phyloP scores from a whole-genome alignment of 2,329 filamentous ascomycete species.

The Elsinoe arachidis region DNA sequence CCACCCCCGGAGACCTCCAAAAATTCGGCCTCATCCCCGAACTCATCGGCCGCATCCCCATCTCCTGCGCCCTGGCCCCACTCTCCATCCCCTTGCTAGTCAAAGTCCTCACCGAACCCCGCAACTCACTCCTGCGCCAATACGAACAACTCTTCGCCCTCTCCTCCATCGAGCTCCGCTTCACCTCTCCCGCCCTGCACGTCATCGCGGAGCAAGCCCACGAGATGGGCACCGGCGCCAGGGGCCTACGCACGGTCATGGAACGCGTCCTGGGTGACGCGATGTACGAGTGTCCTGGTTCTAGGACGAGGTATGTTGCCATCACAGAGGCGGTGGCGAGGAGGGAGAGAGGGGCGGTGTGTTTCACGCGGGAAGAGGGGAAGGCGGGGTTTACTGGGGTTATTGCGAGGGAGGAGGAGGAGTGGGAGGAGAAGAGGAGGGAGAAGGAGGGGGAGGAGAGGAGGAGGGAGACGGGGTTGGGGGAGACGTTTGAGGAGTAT shows the following conservation, averaged over 20 bases:
- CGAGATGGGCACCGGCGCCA: slow-evolving; percentile 61
- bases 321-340: slow-evolving; percentile 39
- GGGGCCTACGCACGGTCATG: slow-evolving; percentile 40
- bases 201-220: slow-evolving; percentile 67
- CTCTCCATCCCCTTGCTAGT: slow-evolving; percentile 61
- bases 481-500: slow-evolving; percentile 40
- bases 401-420: slow-evolving; percentile 37
- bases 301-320: slow-evolving; percentile 37
- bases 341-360: slow-evolving; percentile 33
- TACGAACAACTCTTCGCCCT: slow-evolving; percentile 83
- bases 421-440: slow-evolving; percentile 35
- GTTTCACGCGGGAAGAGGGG: slow-evolving; percentile 36
- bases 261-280: slow-evolving; percentile 38
- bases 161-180: slow-evolving; percentile 65
- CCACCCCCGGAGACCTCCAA: slow-evolving; percentile 68
- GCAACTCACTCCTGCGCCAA: slow-evolving; percentile 79
- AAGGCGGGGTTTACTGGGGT: slow-evolving; percentile 31
- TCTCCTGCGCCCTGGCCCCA: slow-evolving; percentile 75
- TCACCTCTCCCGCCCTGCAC: slow-evolving; percentile 72
- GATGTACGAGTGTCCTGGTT: slow-evolving; percentile 42
- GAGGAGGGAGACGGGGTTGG: slow-evolving; percentile 22
- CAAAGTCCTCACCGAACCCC: slow-evolving; percentile 83
- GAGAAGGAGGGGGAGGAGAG: slow-evolving; percentile 21
- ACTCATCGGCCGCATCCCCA: slow-evolving; percentile 88
- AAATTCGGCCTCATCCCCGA: slow-evolving; percentile 74